Conservation (phyloP, 2,329 filamentous ascomycete genomes). For the Didymella pinodella region DNA sequence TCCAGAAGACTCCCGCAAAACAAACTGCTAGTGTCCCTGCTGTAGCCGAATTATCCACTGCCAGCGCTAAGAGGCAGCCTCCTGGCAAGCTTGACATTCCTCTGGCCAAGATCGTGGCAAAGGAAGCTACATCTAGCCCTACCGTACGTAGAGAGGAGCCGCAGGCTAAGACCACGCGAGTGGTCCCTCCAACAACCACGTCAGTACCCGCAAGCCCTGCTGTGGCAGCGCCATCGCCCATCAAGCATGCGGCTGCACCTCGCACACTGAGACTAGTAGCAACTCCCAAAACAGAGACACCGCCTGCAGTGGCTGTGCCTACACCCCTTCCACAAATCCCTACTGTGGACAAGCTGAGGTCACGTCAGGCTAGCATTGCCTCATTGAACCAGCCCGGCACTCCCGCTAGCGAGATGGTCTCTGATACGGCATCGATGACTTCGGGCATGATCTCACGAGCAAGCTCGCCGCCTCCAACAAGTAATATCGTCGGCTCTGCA, state of each 20-base stretch:
- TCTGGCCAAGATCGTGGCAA: slow-evolving; percentile 39
- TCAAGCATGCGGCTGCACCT: slow-evolving; percentile 56
- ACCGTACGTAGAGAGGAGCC: slow-evolving; percentile 33
- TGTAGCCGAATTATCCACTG: slow-evolving; percentile 20
- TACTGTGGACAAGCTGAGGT: slow-evolving; percentile 54
- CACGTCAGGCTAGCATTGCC: slow-evolving; percentile 62
- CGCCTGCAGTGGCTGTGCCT: slow-evolving; percentile 52
- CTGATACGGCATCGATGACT: slow-evolving; percentile 78
- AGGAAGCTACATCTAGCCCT: slow-evolving; percentile 27
- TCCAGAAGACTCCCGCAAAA: slow-evolving; percentile 25
- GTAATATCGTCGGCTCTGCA: slow-evolving; percentile 71
- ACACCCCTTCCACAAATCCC: slow-evolving; percentile 46
- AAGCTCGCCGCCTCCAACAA: slow-evolving; percentile 70
- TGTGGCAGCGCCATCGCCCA: slow-evolving; percentile 59
- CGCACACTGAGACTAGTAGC: slow-evolving; percentile 76
- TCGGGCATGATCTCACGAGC: slow-evolving; percentile 76
- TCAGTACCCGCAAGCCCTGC: slow-evolving; percentile 61
- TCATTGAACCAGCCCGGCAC: slow-evolving; percentile 73
- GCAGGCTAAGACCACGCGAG: slow-evolving; percentile 37
- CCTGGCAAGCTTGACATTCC: slow-evolving; percentile 59
- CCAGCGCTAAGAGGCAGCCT: slow-evolving; percentile 49
- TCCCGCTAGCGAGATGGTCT: slow-evolving; percentile 75
- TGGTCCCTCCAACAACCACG: slow-evolving; percentile 55
- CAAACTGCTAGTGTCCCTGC: slow-evolving; percentile 16
- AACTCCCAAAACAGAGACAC: slow-evolving; percentile 68